Conservation (phyloP, 768 basidiomycete genomes). For the Fibroporia radiculosa region DNA sequence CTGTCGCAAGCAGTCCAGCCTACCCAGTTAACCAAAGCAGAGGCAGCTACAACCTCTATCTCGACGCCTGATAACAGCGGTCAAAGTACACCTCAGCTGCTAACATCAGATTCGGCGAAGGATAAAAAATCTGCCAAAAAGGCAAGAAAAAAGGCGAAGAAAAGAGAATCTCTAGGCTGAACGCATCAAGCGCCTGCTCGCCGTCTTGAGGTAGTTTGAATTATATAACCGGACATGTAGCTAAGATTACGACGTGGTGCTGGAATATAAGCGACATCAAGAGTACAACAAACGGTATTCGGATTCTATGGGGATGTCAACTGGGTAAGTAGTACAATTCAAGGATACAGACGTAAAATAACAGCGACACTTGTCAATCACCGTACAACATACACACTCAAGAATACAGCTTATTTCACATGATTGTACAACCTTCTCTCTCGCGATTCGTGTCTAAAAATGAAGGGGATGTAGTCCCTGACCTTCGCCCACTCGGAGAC, state of each 20-base stretch:
- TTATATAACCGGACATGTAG: no score
- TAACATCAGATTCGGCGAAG: constrained; percentile 17
- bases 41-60: constrained; percentile 4
- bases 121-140: constrained; percentile 26
- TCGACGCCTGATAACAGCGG: constrained; percentile 8
- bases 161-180: constrained; percentile 5
- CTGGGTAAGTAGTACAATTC: neutral
- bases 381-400: constrained; percentile 16
- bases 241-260: no score
- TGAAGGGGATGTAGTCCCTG: constrained; percentile 45
- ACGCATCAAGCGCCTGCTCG: neutral
- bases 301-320: no score
- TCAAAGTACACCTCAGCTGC: constrained; percentile 17
- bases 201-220: no score
- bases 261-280: no score
- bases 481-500: constrained; percentile 44
- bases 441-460: constrained; percentile 29
- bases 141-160: constrained; percentile 27
- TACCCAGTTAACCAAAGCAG: constrained; percentile 10
- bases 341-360: neutral
- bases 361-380: constrained; percentile 11
- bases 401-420: constrained; percentile 35
- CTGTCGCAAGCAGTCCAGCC: constrained; percentile 3
- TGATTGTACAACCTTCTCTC: constrained; percentile 60
- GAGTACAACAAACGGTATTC: no score